phyloP scores from a whole-genome alignment of 176 grass and related monocot species.

The Aegilops speltoides region DNA sequence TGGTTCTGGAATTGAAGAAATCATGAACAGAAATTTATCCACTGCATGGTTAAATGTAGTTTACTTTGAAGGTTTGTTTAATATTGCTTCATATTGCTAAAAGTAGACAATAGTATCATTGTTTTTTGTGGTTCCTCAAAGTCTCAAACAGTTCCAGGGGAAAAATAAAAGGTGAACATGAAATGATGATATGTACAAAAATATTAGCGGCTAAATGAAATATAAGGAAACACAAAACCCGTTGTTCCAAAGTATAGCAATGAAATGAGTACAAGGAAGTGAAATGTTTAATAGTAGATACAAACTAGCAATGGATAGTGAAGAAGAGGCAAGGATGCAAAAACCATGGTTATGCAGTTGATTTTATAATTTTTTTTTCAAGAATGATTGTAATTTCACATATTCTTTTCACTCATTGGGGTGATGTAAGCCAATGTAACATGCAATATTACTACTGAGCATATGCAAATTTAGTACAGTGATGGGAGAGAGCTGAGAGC shows the following conservation, averaged over 20 bases:
- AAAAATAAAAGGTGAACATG: not conserved
- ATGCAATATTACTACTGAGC: not conserved
- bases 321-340: not conserved
- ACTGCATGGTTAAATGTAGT: no score
- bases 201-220: not conserved
- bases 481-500: not conserved
- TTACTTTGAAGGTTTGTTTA: no score
- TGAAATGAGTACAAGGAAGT: not conserved
- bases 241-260: not conserved
- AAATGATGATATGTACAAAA: not conserved
- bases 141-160: not conserved
- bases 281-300: not conserved
- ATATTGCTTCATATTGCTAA: no score
- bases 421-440: not conserved
- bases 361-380: not conserved
- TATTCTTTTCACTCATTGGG: not conserved
- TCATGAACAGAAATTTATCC: no score
- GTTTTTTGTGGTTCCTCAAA: not conserved
- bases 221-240: not conserved
- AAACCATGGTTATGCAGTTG: not conserved
- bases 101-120: not conserved
- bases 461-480: not conserved
- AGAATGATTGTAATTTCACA: not conserved
- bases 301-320: not conserved
- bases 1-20: no score